Evolutionary conservation across 139 green algal species (phyloP), one percentile per base, ranked within the genome.

Genomic region (Zygnema cylindricum): DNA sequence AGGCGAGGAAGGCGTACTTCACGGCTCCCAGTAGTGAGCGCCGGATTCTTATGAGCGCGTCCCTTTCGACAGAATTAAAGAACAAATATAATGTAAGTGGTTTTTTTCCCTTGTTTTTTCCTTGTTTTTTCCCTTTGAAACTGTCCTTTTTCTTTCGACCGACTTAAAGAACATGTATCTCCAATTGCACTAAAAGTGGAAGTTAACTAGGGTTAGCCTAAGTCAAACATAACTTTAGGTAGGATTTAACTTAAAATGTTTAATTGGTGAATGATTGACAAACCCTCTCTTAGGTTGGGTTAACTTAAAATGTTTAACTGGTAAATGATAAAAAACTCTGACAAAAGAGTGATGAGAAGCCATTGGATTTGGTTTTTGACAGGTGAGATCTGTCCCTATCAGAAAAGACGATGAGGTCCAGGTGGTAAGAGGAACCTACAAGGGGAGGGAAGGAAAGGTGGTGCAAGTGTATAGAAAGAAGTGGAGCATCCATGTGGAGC

Each of bases 401-500:
- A 94, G 98, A 77, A 99, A 99, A 93, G 98, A 99, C 86, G 98
- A 99, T 82, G 98, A 99, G 95, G 98, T 99, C 69, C 94, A 94
- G 69, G 95, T 99, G 33, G 96, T 98, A 3, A 93, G 98, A 42
- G 98, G 98, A 84, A 98, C 94, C 55, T 99, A 96, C 96, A 99
- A 99, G 95, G 95, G 95, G 79, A 95, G 96, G 55, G 97, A 99
- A 92, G 97, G 97, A 89, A 99, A 99, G 95, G 96, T 99, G 1
- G 94, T 97, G 16, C 92, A 96, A 87, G 98, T 99, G 49, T 99
- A 99, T 95, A 94, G 98, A 85, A 96, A 96, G 84, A 99, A 99
- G 95, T 99, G 98, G 98, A 96, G 99, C 42, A 99, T 99, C 93
- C 97, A 99, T 93, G 95, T 99, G 71, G 98, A 99, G 94, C 94